Conservation (phyloP, 2,329 filamentous ascomycete species). For the Cercospora janseana region DNA sequence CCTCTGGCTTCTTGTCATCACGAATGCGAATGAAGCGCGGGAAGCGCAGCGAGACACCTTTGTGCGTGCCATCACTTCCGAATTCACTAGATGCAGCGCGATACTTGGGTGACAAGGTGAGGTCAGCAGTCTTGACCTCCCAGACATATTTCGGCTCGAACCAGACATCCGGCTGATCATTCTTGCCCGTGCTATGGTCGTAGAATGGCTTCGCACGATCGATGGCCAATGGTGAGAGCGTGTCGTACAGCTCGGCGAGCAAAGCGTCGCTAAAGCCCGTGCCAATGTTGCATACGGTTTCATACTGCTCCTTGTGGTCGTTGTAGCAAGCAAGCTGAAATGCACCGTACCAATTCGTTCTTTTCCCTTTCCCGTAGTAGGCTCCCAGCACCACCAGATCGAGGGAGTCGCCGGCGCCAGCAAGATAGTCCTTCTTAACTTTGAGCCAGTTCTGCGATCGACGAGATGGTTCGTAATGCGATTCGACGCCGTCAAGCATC, state of each 20-base stretch:
- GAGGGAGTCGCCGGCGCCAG: constrained; percentile 89
- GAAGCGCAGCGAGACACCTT: constrained; percentile 85
- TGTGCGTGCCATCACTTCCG: constrained; percentile 57
- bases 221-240: constrained; percentile 75
- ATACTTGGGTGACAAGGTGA: constrained; percentile 89
- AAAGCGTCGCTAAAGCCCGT: constrained; percentile 95
- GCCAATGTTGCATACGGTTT: constrained; percentile 97
- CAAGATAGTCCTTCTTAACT: constrained; percentile 96
- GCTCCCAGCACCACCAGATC: constrained; percentile 94
- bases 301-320: constrained; percentile 72
- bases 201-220: constrained; percentile 94
- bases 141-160: constrained; percentile 92
- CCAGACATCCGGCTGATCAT: constrained; percentile 98
- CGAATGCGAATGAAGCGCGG: constrained; percentile 87
- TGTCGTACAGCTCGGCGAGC: constrained; percentile 78
- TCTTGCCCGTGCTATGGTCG: constrained; percentile 74
- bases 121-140: constrained; percentile 96
- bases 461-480: constrained; percentile 93
- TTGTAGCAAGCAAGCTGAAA: constrained; percentile 97
- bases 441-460: constrained; percentile 98
- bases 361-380: constrained; percentile 92
- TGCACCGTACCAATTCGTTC: constrained; percentile 90
- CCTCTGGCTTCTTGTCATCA: constrained; percentile 93
- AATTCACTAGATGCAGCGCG: constrained; percentile 84
- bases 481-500: constrained; percentile 92